Percentiles rank a stretch among this genome's conserved stretches.
phyloP scores from a whole-genome alignment of 2,329 filamentous ascomycete species.

The Exophiala spinifera region DNA sequence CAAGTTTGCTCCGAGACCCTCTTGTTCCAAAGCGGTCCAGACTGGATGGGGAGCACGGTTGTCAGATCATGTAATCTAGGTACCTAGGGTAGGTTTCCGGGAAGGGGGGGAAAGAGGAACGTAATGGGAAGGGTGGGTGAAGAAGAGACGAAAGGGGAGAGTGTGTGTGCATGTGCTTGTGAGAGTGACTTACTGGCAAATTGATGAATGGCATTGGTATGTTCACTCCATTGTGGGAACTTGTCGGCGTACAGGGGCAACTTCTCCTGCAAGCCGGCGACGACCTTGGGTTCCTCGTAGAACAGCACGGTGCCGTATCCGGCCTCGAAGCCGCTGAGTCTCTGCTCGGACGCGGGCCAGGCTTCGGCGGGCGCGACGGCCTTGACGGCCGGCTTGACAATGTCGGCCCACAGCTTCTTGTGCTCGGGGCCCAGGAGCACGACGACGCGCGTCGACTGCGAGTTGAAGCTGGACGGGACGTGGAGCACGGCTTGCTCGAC shows the following conservation, averaged over 20 bases:
- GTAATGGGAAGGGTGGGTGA: no score
- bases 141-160: not conserved
- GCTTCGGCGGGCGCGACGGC: conserved; percentile 58
- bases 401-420: conserved; percentile 79
- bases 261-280: conserved; percentile 55
- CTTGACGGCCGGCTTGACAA: conserved; percentile 51
- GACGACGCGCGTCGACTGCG: conserved; percentile 73
- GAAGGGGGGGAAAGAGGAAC: not conserved
- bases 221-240: conserved; percentile 72
- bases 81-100: no score
- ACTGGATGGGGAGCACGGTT: conserved; percentile 39
- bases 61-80: no score
- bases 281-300: conserved; percentile 71
- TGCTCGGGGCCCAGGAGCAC: conserved; percentile 79
- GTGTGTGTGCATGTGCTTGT: no score
- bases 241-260: conserved; percentile 69
- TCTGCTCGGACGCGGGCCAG: conserved; percentile 8
- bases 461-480: conserved; percentile 77
- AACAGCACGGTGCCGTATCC: conserved; percentile 81
- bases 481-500: conserved; percentile 16
- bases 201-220: conserved; percentile 73
- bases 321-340: conserved; percentile 34
- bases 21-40: conserved; percentile 78
- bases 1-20: conserved; percentile 80
- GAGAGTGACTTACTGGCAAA: conserved; percentile 44